Evolutionary conservation across 345 rosid genomes (phyloP).

Genomic region (Kandelia obovata): DNA sequence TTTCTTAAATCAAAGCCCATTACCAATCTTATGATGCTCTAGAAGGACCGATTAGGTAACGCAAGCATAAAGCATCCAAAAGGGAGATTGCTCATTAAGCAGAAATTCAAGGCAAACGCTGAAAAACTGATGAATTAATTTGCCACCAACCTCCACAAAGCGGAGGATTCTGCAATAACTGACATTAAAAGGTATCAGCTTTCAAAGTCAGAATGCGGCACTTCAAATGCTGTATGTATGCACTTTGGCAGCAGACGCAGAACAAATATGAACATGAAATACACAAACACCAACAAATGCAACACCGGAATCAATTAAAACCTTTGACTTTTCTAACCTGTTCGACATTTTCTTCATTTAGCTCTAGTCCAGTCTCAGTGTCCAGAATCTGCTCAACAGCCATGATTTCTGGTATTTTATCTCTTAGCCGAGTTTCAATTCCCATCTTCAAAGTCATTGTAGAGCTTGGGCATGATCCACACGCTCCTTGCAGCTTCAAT

Average conservation of each 20-base stretch:
- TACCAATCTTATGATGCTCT: too few species aligned
- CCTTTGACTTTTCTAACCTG: slow-evolving; percentile 44
- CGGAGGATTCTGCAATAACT: neutral
- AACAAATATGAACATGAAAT: too few species aligned
- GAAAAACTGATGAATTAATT: neutral
- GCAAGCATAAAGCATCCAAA: neutral
- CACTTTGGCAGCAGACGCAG: neutral
- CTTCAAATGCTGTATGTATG: neutral
- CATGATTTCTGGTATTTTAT: slow-evolving; percentile 89
- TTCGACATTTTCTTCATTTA: slow-evolving; percentile 71
- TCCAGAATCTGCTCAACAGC: slow-evolving; percentile 82
- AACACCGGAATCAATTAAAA: neutral
- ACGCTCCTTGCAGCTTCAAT: slow-evolving; percentile 86
- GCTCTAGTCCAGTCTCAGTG: slow-evolving; percentile 72
- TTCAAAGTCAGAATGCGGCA: neutral
- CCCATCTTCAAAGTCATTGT: slow-evolving; percentile 95
- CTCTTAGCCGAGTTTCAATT: slow-evolving; percentile 78
- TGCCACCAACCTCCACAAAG: neutral
- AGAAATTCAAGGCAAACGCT: neutral
- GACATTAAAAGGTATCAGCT: neutral
- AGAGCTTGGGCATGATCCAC: slow-evolving; percentile 97
- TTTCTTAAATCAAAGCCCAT: too few species aligned
- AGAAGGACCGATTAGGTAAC: too few species aligned
- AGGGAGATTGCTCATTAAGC: neutral
- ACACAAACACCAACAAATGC: neutral